Conservation (phyloP, 1,139 yeast genomes). For the Debaryomyces sp. region DNA sequence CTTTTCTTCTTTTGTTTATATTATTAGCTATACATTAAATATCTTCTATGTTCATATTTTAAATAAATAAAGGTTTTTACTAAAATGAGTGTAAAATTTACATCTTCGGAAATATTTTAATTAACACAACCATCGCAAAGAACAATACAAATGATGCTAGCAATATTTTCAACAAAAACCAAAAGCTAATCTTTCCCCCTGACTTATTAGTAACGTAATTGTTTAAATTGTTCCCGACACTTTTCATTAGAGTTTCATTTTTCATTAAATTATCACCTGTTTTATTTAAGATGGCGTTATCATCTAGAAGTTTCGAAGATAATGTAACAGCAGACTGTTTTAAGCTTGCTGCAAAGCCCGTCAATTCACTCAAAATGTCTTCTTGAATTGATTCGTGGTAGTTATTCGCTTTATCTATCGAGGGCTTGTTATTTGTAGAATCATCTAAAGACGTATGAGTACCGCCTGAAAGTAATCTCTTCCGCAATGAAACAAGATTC, state of each 20-base stretch:
- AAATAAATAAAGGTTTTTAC: constrained; percentile 7
- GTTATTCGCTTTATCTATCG: constrained; percentile 14
- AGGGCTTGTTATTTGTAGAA: constrained; percentile 2
- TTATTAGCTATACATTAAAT: constrained; percentile 5
- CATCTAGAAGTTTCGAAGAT: constrained; percentile 39
- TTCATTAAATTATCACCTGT: constrained; percentile 41
- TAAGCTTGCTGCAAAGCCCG: constrained; percentile 38
- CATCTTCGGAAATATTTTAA: constrained; percentile 31
- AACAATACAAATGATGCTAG: constrained; percentile 27
- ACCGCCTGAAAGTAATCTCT: constrained; percentile 31
- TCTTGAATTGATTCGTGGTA: constrained; percentile 50
- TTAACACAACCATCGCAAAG: constrained; percentile 30
- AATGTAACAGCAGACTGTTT: constrained; percentile 40
- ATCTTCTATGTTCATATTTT: constrained; percentile 5
- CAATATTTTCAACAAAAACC: constrained; percentile 36
- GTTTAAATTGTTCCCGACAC: constrained; percentile 43
- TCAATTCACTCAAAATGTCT: constrained; percentile 41
- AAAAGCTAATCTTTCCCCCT: constrained; percentile 40
- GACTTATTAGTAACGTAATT: constrained; percentile 38
- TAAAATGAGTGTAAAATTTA: constrained; percentile 10
- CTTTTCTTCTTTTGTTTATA: constrained; percentile 9
- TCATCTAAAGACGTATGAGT: constrained; percentile 13
- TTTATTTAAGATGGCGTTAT: constrained; percentile 35
- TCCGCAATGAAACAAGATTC: constrained; percentile 27
- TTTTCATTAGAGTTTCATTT: constrained; percentile 39